These are phyloP conservation scores for Linanthus parryae DNA, from an alignment of 148 eudicot species.

Conservation along the genomic window DNA sequence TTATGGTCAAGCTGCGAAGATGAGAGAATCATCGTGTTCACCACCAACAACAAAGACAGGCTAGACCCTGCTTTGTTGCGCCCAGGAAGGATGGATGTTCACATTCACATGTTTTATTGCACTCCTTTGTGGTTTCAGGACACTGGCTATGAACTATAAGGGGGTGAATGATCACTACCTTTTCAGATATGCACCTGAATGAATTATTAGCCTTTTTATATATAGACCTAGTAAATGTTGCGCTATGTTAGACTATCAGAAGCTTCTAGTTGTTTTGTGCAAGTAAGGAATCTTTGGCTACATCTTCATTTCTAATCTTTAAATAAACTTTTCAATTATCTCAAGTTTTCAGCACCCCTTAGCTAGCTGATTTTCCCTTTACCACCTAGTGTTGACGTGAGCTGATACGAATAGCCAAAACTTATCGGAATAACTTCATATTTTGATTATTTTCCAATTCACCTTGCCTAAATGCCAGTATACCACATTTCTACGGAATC, in stretches of 20 bases:
- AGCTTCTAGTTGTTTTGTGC: too few relatives aligned
- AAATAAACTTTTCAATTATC: too few relatives aligned
- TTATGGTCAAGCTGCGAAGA: constrained; percentile 81
- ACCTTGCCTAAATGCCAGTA: neutral
- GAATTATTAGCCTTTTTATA: neutral
- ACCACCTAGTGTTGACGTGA: too few relatives aligned
- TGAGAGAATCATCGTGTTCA: too few relatives aligned
- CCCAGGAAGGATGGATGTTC: constrained; percentile 73
- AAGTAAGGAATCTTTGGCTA: too few relatives aligned
- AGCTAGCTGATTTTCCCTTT: too few relatives aligned
- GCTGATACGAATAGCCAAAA: too few relatives aligned
- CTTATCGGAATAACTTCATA: too few relatives aligned
- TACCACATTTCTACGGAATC: neutral
- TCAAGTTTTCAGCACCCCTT: too few relatives aligned
- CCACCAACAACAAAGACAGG: constrained; percentile 63
- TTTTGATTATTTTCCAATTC: too few relatives aligned
- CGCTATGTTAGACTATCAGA: too few relatives aligned
- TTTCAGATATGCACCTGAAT: neutral
- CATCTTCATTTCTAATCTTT: too few relatives aligned
- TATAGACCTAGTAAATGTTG: neutral
- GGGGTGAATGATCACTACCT: constrained; percentile 29
- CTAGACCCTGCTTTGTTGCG: constrained; percentile 61
- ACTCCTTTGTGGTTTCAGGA: constrained; percentile 42
- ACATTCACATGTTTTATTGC: constrained; percentile 72
- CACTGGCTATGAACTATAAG: constrained; percentile 43